phyloP scores from a whole-genome alignment of 208 protist species.

The Trypanosoma lewisi region DNA sequence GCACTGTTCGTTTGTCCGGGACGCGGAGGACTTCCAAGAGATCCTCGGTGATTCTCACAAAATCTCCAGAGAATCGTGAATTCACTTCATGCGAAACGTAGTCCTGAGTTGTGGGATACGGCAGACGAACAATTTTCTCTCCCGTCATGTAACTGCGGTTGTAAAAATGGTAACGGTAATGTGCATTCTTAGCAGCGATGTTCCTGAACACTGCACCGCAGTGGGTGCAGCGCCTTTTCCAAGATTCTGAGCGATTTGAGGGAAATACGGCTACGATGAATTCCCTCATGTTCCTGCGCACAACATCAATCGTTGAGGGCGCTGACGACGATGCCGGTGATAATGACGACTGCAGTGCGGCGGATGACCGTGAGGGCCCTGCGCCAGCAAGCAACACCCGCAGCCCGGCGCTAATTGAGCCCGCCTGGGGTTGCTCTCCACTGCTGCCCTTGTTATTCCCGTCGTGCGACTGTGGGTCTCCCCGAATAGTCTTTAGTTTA shows the following conservation, averaged over 20 bases:
- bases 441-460: neutral
- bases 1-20: conserved; percentile 21
- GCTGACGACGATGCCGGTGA: neutral
- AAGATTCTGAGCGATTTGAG: conserved; percentile 21
- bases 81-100: conserved; percentile 28
- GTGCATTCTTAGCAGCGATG: conserved; percentile 49
- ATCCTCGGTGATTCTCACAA: conserved; percentile 23
- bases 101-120: conserved; percentile 50
- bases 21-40: conserved; percentile 25
- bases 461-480: conserved; percentile 20
- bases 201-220: conserved; percentile 55
- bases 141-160: conserved; percentile 52
- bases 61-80: conserved; percentile 18
- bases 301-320: conserved; percentile 29
- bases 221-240: conserved; percentile 53
- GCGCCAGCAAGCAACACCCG: conserved; percentile 6
- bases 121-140: conserved; percentile 70
- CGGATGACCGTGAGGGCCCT: conserved; percentile 3
- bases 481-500: conserved; percentile 46
- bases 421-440: neutral
- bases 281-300: conserved; percentile 43
- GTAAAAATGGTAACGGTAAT: conserved; percentile 84
- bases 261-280: conserved; percentile 74
- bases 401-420: conserved; percentile 11
- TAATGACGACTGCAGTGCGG: neutral